Conservation (phyloP, 768 basidiomycete genomes). For the Trametes cubensis region DNA sequence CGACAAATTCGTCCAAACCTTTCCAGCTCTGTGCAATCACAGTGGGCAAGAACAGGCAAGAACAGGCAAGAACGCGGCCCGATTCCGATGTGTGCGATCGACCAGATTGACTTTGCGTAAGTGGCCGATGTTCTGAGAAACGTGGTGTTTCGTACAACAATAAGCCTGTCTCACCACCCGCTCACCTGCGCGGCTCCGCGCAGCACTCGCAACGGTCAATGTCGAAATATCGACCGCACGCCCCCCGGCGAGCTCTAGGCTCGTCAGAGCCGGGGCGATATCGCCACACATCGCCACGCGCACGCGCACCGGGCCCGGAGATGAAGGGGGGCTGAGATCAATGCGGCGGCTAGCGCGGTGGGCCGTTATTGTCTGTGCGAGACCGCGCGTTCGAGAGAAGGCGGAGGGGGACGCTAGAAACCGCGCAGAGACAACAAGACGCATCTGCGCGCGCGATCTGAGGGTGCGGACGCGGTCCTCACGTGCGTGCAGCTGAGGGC, state of each 20-base stretch:
- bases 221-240: not conserved
- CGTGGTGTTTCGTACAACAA: constrained; percentile 9
- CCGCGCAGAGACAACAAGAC: not conserved
- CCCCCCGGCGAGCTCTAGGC: not conserved
- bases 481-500: not conserved
- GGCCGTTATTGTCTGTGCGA: constrained; percentile 8
- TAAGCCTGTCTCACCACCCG: not conserved
- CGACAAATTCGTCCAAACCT: not conserved
- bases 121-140: not conserved
- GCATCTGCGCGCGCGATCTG: constrained; percentile 3
- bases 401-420: constrained; percentile 2
- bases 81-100: constrained; percentile 2
- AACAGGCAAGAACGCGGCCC: constrained; percentile 2
- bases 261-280: not conserved
- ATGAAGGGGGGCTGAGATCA: not conserved
- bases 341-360: not conserved
- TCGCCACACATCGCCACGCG: not conserved
- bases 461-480: not conserved
- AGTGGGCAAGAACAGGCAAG: not conserved
- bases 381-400: not conserved
- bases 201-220: constrained; percentile 2
- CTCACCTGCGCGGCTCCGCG: not conserved
- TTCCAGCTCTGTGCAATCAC: no score
- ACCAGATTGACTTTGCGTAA: not conserved
- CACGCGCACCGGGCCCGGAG: constrained; percentile 2